Evolutionary conservation across 441 rosid species (phyloP).

Genomic region (Macaranga tanarius): DNA sequence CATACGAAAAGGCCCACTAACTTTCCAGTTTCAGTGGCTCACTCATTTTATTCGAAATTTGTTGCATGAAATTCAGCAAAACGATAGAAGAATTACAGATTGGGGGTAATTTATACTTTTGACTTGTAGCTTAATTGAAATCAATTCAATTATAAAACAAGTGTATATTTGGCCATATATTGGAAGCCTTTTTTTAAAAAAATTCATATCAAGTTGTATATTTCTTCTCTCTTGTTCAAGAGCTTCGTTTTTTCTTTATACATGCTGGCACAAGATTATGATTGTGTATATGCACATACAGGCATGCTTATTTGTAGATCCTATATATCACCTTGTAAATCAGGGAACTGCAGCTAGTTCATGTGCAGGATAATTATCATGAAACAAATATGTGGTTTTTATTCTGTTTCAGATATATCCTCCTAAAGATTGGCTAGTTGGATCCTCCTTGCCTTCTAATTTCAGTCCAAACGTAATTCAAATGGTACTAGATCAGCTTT

Average conservation of each 20-base stretch:
- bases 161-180: background rate
- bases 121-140: no score
- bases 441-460: conserved; percentile 67
- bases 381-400: background rate
- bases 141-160: no score
- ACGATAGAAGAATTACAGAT: no score
- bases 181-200: background rate
- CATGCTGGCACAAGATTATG: background rate
- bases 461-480: conserved; percentile 59
- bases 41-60: no score
- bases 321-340: background rate
- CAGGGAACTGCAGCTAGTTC: background rate
- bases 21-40: no score
- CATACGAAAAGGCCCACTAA: no score
- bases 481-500: conserved; percentile 58
- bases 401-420: conserved; percentile 58
- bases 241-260: background rate
- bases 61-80: no score
- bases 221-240: background rate
- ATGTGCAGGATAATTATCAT: conserved; percentile 1
- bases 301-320: background rate
- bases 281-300: background rate
- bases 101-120: no score
- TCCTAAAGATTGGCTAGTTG: conserved; percentile 80
- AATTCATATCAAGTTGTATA: background rate